Evolutionary conservation across 805 yeast species (phyloP), one percentile per base, ranked within the genome.

Genomic region (Pichia scutulata): DNA sequence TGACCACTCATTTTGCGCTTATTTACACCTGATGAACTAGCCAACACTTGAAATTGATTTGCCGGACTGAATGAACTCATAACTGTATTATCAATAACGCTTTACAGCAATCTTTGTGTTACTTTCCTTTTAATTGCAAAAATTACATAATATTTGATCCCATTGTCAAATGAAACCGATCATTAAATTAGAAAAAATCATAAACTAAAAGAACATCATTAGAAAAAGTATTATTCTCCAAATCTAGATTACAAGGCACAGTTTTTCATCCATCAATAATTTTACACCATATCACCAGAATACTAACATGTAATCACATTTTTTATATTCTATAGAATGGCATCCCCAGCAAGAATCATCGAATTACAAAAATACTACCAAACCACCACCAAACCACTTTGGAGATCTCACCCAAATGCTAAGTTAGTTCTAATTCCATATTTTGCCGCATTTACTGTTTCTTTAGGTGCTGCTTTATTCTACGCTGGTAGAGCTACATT

Each of bases 351-450:
- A 50, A 56, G 58, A 58, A 75, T 80, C 62, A 76, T 80, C 57
- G 76, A 78, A 66, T 63, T 77, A 61, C 85, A 80, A 73, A 80
- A 72, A 69, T 60, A 77, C 55, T 80, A 75, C 74, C 85, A 80
- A 70, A 53, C 69, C 40, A 71, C 83, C 45, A 67, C 72, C 49
- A 80, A 80, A 66, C 83, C 83, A 59, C 68, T 79, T 61, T 80
- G 79, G 81, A 44, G 60, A 53, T 64, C 69, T 36, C 79, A 77
- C 68, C 85, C 85, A 64, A 78, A 81, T 65, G 79, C 93, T 58
- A 84, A 84, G 71, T 72, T 76, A 61, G 69, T 82, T 66, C 76
- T 86, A 58, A 82, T 81, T 71, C 95, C 95, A 65, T 87, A 81
- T 78, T 83, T 76, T 73, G 87, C 86, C 55, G 73, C 82, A 54